Percentiles rank a stretch among this genome's conserved stretches.
These are phyloP conservation scores for Sclerotinia borealis DNA, from an alignment of 2,329 filamentous ascomycete genomes.

Conservation along the genomic window DNA sequence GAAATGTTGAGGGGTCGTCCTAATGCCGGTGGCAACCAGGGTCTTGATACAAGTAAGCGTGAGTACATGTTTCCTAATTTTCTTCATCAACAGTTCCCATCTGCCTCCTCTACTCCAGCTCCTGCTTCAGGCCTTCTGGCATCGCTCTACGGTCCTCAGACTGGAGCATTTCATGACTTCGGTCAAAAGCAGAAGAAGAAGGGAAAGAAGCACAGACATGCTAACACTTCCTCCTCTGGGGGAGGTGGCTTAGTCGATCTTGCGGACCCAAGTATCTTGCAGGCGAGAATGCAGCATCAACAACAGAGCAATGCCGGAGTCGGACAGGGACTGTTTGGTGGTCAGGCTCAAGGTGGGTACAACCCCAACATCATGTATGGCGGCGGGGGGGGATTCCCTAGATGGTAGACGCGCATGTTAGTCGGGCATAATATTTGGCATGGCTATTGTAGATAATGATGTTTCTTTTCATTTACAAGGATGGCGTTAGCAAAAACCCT, in stretches of 20 bases:
- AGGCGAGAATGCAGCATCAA: slow-evolving; percentile 91
- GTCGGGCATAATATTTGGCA: slow-evolving; percentile 24
- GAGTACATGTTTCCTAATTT: slow-evolving; percentile 95
- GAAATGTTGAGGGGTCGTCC: slow-evolving; percentile 70
- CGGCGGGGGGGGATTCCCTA: slow-evolving; percentile 41
- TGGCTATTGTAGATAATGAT: slow-evolving; percentile 30
- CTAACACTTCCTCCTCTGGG: slow-evolving; percentile 99
- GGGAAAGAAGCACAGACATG: slow-evolving; percentile 99
- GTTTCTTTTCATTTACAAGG: slow-evolving; percentile 27
- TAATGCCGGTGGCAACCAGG: slow-evolving; percentile 58
- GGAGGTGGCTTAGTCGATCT: slow-evolving; percentile 99
- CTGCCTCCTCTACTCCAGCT: slow-evolving; percentile 75
- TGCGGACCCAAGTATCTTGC: slow-evolving; percentile 99
- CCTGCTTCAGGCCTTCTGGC: slow-evolving; percentile 85
- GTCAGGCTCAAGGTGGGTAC: slow-evolving; percentile 93
- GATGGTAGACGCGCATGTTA: slow-evolving; percentile 51
- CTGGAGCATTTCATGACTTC: slow-evolving; percentile 84
- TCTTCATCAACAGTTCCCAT: slow-evolving; percentile 78
- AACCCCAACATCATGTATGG: slow-evolving; percentile 78
- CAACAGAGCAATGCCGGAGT: slow-evolving; percentile 74
- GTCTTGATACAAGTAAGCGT: slow-evolving; percentile 89
- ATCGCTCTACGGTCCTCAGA: slow-evolving; percentile 83
- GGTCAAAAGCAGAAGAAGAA: slow-evolving; percentile 99
- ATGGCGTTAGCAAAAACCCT: slow-evolving; percentile 29
- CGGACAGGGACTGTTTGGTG: slow-evolving; percentile 84